phyloP scores from a whole-genome alignment of 768 basidiomycete species.

The Hericium alpestre region DNA sequence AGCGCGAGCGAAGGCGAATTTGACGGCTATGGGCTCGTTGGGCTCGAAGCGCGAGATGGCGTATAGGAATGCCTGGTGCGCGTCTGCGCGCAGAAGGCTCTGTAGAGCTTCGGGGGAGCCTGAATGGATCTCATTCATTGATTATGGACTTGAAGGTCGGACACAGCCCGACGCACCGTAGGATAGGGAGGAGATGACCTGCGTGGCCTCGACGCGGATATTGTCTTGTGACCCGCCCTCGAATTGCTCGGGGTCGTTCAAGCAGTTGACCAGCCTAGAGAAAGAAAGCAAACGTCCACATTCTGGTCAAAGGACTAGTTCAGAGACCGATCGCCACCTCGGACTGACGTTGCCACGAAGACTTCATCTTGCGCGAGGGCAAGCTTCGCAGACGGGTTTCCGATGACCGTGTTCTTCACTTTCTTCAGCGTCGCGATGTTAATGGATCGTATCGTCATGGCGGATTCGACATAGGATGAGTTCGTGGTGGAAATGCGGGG shows the following conservation, averaged over 20 bases:
- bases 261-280: conserved; percentile 51
- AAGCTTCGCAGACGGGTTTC: conserved; percentile 65
- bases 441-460: conserved; percentile 20
- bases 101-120: conserved; percentile 54
- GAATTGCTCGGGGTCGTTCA: conserved; percentile 32
- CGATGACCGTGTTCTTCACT: conserved; percentile 69
- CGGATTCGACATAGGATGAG: background rate
- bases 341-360: conserved; percentile 45
- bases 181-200: conserved; percentile 63
- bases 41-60: conserved; percentile 43
- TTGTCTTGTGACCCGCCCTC: conserved; percentile 32
- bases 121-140: conserved; percentile 13
- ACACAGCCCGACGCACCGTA: conserved; percentile 35
- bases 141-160: background rate
- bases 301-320: background rate
- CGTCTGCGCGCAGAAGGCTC: conserved; percentile 45
- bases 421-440: conserved; percentile 41
- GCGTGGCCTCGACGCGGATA: conserved; percentile 61
- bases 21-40: conserved; percentile 29
- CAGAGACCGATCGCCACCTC: background rate
- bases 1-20: conserved; percentile 54
- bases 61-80: conserved; percentile 49
- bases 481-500: background rate
- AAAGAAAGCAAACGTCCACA: background rate
- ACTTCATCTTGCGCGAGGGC: conserved; percentile 43